Percentiles rank a stretch among this genome's conserved stretches.
phyloP scores from a whole-genome alignment of 495 filamentous ascomycete species.

The Penicillium ucsense region DNA sequence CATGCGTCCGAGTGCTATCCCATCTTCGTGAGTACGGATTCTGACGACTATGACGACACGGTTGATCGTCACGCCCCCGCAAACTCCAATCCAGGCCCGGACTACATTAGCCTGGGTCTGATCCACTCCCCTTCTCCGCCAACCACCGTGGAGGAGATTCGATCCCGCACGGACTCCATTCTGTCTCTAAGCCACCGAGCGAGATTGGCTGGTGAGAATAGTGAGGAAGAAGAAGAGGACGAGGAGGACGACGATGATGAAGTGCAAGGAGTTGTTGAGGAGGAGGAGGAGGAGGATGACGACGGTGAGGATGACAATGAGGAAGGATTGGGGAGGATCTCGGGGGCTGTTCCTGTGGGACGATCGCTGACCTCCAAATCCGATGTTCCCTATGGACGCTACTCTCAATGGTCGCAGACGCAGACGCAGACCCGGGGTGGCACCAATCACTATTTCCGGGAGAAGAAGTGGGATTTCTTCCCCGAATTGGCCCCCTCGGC shows the following conservation, averaged over 20 bases:
- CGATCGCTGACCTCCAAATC: background rate
- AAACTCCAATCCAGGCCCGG: conserved; percentile 5
- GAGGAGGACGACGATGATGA: background rate
- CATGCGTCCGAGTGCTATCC: conserved; percentile 26
- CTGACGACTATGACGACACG: conserved; percentile 25
- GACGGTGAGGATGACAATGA: too few species aligned
- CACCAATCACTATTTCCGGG: conserved; percentile 37
- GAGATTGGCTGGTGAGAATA: background rate
- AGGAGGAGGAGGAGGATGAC: too few species aligned
- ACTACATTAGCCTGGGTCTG: conserved; percentile 2
- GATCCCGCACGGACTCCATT: conserved; percentile 9
- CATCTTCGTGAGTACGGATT: conserved; percentile 29
- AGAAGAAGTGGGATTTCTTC: conserved; percentile 43
- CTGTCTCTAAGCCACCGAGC: background rate
- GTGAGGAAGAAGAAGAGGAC: background rate
- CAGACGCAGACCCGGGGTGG: conserved; percentile 11
- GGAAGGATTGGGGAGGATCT: too few species aligned
- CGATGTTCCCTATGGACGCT: conserved; percentile 20
- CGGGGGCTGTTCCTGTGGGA: too few species aligned
- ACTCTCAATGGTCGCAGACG: conserved; percentile 12
- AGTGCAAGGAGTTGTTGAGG: too few species aligned
- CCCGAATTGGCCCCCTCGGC: conserved; percentile 32
- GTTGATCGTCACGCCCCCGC: conserved; percentile 12
- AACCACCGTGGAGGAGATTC: background rate
- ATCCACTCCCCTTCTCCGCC: conserved; percentile 6